Percentiles rank a stretch among this genome's conserved stretches.
phyloP scores from a whole-genome alignment of 257 asterid species.

The Orobanche coerulescens region DNA sequence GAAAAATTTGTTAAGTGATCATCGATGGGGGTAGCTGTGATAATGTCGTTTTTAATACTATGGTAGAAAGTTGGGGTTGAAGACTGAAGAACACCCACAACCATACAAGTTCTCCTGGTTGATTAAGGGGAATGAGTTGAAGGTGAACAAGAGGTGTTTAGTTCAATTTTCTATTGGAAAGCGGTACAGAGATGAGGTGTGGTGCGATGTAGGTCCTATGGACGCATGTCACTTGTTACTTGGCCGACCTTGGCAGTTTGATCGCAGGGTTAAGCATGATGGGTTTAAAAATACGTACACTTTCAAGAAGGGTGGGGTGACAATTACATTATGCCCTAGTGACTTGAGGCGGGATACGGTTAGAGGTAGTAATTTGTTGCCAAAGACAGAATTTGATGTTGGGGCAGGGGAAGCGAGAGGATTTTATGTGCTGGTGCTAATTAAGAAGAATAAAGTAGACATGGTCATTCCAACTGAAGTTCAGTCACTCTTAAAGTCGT shows the following conservation, averaged over 20 bases:
- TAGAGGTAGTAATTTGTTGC: no score
- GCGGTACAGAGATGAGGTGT: not conserved
- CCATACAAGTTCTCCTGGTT: no score
- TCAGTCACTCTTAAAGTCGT: not conserved
- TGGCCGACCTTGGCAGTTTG: not conserved
- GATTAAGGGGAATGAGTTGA: no score
- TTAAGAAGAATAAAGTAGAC: not conserved
- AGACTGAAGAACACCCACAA: no score
- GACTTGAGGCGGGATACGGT: not conserved
- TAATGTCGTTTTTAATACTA: no score
- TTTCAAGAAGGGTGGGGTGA: not conserved
- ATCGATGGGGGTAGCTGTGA: no score
- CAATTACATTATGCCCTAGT: not conserved
- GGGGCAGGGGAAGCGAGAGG: not conserved
- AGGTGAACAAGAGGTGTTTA: no score
- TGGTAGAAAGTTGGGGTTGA: no score
- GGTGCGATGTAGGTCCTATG: not conserved
- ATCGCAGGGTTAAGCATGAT: not conserved
- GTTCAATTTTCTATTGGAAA: no score
- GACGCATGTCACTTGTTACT: not conserved
- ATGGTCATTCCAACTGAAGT: not conserved
- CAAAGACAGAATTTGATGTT: not conserved
- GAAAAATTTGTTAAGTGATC: no score
- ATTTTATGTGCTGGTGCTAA: no score
- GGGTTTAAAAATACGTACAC: not conserved